A percentile compares a stretch with the other conserved stretches of the same genome.
These are phyloP conservation scores for Dioscorea zingiberensis DNA, from an alignment of 106 monocot species.

Conservation along the genomic window DNA sequence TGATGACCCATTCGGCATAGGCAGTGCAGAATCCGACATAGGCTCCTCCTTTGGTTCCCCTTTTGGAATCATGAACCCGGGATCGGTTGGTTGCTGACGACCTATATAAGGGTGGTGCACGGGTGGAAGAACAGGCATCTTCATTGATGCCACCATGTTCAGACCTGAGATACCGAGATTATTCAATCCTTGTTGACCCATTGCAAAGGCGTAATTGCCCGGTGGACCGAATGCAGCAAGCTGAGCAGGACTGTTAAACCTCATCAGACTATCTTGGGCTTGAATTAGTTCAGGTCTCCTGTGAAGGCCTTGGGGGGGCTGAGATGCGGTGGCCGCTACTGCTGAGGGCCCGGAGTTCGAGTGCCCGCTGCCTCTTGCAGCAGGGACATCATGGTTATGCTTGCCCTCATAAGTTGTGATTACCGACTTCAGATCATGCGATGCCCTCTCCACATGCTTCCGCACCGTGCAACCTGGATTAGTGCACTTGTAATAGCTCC, in stretches of 20 bases:
- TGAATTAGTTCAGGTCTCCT: constrained; percentile 24
- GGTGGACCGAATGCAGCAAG: constrained; percentile 14
- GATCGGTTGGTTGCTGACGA: constrained; percentile 5
- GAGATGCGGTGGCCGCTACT: constrained; percentile 6
- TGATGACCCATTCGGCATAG: constrained; percentile 5
- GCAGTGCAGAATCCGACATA: constrained; percentile 8
- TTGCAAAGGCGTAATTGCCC: constrained; percentile 28
- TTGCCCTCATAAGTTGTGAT: constrained; percentile 91
- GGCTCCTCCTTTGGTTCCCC: constrained; percentile 20
- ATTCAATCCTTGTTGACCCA: constrained; percentile 29
- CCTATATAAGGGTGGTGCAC: constrained; percentile 19
- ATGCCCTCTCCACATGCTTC: constrained; percentile 94
- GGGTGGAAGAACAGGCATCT: constrained; percentile 22
- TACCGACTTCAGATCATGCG: constrained; percentile 84
- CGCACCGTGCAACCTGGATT: constrained; percentile 66
- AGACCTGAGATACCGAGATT: constrained; percentile 22
- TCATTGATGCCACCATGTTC: constrained; percentile 16
- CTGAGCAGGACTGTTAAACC: constrained; percentile 22
- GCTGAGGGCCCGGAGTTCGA: constrained; percentile 8
- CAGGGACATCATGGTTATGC: constrained; percentile 93
- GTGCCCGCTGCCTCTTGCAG: constrained; percentile 56
- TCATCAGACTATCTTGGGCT: constrained; percentile 19
- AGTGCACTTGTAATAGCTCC: constrained; percentile 97
- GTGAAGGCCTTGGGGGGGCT: constrained; percentile 11
- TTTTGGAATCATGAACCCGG: constrained; percentile 31